Evolutionary conservation across 495 filamentous ascomycete species (phyloP).

Genomic region (Daldinia childiae): DNA sequence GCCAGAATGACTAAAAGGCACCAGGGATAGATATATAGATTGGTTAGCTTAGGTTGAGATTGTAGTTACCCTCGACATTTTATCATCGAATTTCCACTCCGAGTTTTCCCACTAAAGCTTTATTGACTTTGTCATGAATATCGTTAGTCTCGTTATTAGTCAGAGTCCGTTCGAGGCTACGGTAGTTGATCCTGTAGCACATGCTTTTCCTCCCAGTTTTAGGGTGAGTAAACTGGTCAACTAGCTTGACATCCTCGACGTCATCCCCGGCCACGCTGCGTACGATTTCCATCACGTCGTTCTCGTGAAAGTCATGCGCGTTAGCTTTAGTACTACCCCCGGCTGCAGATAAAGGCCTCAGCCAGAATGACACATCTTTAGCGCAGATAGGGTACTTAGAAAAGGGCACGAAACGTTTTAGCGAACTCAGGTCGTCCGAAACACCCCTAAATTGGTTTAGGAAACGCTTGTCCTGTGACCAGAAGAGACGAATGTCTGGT

Average conservation of each 20-base stretch:
- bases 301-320: conserved; percentile 77
- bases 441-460: conserved; percentile 77
- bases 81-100: conserved; percentile 81
- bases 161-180: conserved; percentile 87
- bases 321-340: conserved; percentile 60
- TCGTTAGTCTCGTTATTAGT: conserved; percentile 80
- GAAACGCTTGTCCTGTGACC: conserved; percentile 86
- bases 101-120: conserved; percentile 69
- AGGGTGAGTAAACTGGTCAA: conserved; percentile 90
- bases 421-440: conserved; percentile 54
- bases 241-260: conserved; percentile 84
- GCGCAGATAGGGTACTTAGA: conserved; percentile 87
- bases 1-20: neutral
- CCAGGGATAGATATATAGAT: neutral
- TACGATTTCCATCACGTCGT: conserved; percentile 96
- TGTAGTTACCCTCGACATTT: neutral
- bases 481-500: conserved; percentile 97
- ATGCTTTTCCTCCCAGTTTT: conserved; percentile 81
- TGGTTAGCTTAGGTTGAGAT: neutral
- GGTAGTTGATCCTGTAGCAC: conserved; percentile 93
- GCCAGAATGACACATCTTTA: conserved; percentile 95
- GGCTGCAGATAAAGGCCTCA: conserved; percentile 65
- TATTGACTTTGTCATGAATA: conserved; percentile 73
- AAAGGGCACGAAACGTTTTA: conserved; percentile 82
- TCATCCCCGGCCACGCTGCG: conserved; percentile 79